These are phyloP conservation scores for Plantago major DNA, from an alignment of 257 asterid species.

Conservation along the genomic window DNA sequence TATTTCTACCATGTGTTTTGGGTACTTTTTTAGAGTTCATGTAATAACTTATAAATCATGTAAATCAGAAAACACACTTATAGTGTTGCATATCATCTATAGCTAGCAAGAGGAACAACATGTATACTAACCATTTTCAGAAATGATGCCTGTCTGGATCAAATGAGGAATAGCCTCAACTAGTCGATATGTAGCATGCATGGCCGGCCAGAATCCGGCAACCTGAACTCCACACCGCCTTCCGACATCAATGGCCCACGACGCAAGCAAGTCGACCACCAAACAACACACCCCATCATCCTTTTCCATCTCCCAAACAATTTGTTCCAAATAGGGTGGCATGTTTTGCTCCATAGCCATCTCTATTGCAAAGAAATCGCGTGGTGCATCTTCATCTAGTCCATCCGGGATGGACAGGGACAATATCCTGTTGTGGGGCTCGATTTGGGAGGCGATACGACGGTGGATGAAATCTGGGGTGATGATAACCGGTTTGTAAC, in stretches of 20 bases:
- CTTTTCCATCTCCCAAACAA: constrained; percentile 23
- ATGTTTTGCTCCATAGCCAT: constrained; percentile 65
- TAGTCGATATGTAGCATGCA: constrained; percentile 58
- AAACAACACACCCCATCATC: constrained; percentile 38
- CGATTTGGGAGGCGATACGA: constrained; percentile 37
- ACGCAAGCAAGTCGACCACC: constrained; percentile 71
- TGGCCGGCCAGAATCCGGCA: constrained; percentile 87
- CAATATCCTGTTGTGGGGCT: constrained; percentile 25
- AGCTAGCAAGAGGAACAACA: not conserved
- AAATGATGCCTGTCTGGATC: constrained; percentile 41
- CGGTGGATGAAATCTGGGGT: constrained; percentile 62
- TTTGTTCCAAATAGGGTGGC: constrained; percentile 40
- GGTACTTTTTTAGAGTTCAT: too few relatives aligned
- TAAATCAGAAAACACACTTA: too few relatives aligned
- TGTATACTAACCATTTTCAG: constrained; percentile 39
- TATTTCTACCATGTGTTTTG: too few relatives aligned
- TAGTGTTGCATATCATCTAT: too few relatives aligned
- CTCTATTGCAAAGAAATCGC: constrained; percentile 59
- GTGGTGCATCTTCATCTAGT: constrained; percentile 21
- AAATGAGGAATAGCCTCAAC: constrained; percentile 55
- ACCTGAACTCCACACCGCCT: constrained; percentile 36
- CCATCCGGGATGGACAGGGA: constrained; percentile 47
- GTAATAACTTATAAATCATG: too few relatives aligned
- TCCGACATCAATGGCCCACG: constrained; percentile 62
- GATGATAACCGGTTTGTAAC: constrained; percentile 47